These are phyloP conservation scores for Pleurotus djamor DNA, from an alignment of 768 basidiomycete genomes.

Conservation along the genomic window DNA sequence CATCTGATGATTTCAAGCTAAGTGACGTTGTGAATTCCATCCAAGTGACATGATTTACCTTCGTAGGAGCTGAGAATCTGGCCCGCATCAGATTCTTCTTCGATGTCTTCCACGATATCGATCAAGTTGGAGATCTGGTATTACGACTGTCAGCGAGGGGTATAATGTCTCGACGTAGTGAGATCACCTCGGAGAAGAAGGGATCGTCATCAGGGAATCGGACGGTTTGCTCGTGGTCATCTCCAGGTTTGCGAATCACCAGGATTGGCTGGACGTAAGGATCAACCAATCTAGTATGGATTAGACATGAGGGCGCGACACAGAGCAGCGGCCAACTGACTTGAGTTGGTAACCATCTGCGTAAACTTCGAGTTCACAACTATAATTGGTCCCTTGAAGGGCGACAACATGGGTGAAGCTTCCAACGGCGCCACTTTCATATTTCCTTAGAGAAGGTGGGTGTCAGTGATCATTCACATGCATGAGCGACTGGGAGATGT, in stretches of 20 bases:
- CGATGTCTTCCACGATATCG: slow-evolving; percentile 87
- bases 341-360: slow-evolving; percentile 91
- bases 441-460: slow-evolving; percentile 64
- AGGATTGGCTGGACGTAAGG: slow-evolving; percentile 93
- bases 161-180: not conserved
- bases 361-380: slow-evolving; percentile 92
- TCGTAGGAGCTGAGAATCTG: slow-evolving; percentile 84
- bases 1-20: slow-evolving; percentile 45
- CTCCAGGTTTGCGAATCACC: slow-evolving; percentile 81
- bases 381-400: slow-evolving; percentile 91
- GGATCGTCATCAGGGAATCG: slow-evolving; percentile 84
- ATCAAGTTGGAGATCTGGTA: slow-evolving; percentile 72
- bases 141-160: not conserved
- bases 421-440: slow-evolving; percentile 92
- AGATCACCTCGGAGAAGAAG: slow-evolving; percentile 76
- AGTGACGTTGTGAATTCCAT: not conserved
- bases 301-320: not conserved
- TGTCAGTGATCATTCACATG: not conserved
- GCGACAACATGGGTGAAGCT: slow-evolving; percentile 88
- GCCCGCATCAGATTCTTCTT: slow-evolving; percentile 78
- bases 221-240: slow-evolving; percentile 69
- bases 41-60: slow-evolving; percentile 40
- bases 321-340: slow-evolving; percentile 32
- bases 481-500: not conserved
- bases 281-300: slow-evolving; percentile 67